Conservation (phyloP, 2,329 filamentous ascomycete genomes). For the Incumbomyces lentus region DNA sequence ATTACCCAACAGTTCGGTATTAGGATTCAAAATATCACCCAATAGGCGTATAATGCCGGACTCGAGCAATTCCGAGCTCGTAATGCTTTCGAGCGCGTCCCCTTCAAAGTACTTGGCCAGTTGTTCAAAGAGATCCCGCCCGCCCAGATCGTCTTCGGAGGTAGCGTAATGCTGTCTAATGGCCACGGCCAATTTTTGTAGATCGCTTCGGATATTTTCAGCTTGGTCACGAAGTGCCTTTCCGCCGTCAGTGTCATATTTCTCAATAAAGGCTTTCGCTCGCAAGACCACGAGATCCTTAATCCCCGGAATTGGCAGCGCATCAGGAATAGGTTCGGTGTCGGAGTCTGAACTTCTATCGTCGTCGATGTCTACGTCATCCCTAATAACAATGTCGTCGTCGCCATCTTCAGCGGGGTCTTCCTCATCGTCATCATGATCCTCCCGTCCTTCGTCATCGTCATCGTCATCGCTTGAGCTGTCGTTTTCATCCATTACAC, state of each 20-base stretch:
- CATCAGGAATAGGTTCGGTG: slow-evolving; percentile 29
- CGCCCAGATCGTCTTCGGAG: slow-evolving; percentile 28
- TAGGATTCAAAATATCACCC: slow-evolving; percentile 57
- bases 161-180: slow-evolving; percentile 60
- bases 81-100: slow-evolving; percentile 83
- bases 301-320: slow-evolving; percentile 40
- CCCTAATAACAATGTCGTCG: slow-evolving; percentile 44
- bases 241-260: slow-evolving; percentile 67
- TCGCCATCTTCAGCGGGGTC: slow-evolving; percentile 38
- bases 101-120: slow-evolving; percentile 79
- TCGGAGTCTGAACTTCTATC: slow-evolving; percentile 56
- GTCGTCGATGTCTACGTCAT: slow-evolving; percentile 47
- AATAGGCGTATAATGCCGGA: slow-evolving; percentile 81
- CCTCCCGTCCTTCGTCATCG: slow-evolving; percentile 35
- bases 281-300: slow-evolving; percentile 63
- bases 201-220: slow-evolving; percentile 58
- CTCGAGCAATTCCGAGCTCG: slow-evolving; percentile 84
- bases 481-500: slow-evolving; percentile 44
- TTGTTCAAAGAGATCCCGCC: slow-evolving; percentile 58
- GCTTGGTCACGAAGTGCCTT: slow-evolving; percentile 71
- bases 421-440: slow-evolving; percentile 32
- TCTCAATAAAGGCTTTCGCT: slow-evolving; percentile 73
- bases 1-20: slow-evolving; percentile 24
- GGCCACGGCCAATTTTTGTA: slow-evolving; percentile 61
- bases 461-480: slow-evolving; percentile 42